phyloP scores from a whole-genome alignment of 345 rosid genomes.

The Populus deltoides region DNA sequence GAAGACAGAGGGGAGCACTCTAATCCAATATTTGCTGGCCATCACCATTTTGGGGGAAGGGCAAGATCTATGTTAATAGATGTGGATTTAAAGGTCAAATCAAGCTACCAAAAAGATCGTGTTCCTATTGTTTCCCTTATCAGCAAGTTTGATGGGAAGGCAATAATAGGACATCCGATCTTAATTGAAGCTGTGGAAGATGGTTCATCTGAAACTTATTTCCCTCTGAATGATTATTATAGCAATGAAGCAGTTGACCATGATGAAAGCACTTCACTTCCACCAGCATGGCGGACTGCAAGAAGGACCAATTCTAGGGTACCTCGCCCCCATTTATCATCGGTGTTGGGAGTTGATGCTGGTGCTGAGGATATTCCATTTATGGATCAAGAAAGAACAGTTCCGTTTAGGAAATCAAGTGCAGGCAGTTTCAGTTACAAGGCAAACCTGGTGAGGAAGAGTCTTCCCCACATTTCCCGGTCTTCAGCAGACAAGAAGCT shows the following conservation, averaged over 20 bases:
- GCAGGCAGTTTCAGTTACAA: constrained; percentile 38
- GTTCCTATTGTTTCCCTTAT: constrained; percentile 81
- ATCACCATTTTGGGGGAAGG: constrained; percentile 43
- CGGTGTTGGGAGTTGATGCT: constrained; percentile 45
- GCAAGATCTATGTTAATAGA: constrained; percentile 53
- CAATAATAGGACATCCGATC: constrained; percentile 90
- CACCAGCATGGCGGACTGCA: constrained; percentile 91
- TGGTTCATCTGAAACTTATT: constrained; percentile 57
- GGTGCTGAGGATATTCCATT: constrained; percentile 33
- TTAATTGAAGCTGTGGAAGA: constrained; percentile 70
- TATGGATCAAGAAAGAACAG: constrained; percentile 44
- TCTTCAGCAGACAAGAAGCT: constrained; percentile 48
- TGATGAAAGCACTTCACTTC: constrained; percentile 48
- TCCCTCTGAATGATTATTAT: constrained; percentile 39
- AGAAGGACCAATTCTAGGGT: constrained; percentile 76
- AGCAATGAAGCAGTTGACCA: constrained; percentile 46
- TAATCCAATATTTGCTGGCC: constrained; percentile 38
- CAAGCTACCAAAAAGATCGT: constrained; percentile 64
- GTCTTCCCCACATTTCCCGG: constrained; percentile 32
- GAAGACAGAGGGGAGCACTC: constrained; percentile 37
- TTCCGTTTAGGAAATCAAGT: constrained; percentile 31
- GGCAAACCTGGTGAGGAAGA: constrained; percentile 44
- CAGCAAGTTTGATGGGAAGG: constrained; percentile 80
- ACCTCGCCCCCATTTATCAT: constrained; percentile 57
- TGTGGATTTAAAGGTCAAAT: constrained; percentile 87